Evolutionary conservation across 768 basidiomycete species (phyloP).

Genomic region (Phaffia australis): DNA sequence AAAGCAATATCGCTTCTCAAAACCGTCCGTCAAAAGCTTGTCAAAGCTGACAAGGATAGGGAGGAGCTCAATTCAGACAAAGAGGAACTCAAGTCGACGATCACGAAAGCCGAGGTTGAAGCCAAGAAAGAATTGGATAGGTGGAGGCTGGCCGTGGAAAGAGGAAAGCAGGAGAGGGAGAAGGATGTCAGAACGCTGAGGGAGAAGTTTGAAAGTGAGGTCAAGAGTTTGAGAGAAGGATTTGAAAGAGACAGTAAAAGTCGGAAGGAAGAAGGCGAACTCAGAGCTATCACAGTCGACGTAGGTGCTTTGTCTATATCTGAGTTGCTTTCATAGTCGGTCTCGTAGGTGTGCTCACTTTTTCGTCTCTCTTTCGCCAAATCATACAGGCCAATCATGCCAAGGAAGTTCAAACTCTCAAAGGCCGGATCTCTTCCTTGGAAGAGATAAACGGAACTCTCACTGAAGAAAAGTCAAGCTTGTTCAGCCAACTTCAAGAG

Average conservation of each 20-base stretch:
- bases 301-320: not conserved
- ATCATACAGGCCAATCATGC: slow-evolving; percentile 52
- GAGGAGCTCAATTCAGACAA: slow-evolving; percentile 42
- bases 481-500: slow-evolving; percentile 77
- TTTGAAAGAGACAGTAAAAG: slow-evolving; percentile 63
- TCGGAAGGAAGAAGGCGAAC: slow-evolving; percentile 60
- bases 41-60: slow-evolving; percentile 86
- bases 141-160: slow-evolving; percentile 27
- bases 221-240: slow-evolving; percentile 50
- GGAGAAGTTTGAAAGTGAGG: slow-evolving; percentile 54
- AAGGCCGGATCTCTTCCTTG: slow-evolving; percentile 56
- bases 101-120: slow-evolving; percentile 40
- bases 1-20: slow-evolving; percentile 89
- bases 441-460: slow-evolving; percentile 61
- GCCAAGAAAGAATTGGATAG: slow-evolving; percentile 45
- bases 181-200: slow-evolving; percentile 43
- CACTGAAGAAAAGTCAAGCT: slow-evolving; percentile 58
- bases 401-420: slow-evolving; percentile 51
- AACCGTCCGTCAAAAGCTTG: slow-evolving; percentile 91
- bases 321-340: too few species aligned
- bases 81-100: slow-evolving; percentile 12
- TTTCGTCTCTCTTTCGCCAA: not conserved
- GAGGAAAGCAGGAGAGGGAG: slow-evolving; percentile 45
- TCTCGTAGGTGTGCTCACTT: not conserved
- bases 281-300: slow-evolving; percentile 51